Evolutionary conservation across 2,329 filamentous ascomycete genomes (phyloP).

Genomic region (Talaromyces sp.): DNA sequence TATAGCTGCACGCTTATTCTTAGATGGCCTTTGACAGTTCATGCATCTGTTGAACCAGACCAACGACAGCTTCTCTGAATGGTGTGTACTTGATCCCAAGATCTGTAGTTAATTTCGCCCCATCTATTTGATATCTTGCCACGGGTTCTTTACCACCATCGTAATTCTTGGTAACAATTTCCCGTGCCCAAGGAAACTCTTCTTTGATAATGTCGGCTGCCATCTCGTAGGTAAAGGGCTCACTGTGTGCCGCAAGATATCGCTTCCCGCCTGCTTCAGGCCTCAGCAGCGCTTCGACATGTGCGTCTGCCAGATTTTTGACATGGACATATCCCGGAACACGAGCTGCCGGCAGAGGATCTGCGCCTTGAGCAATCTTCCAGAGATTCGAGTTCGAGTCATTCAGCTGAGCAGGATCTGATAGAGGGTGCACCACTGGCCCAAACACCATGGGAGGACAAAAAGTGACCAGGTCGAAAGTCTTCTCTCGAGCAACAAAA

Average conservation of each 20-base stretch:
- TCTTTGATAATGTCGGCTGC: conserved; percentile 41
- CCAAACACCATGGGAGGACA: conserved; percentile 46
- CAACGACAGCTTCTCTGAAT: background rate
- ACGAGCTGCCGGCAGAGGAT: conserved; percentile 31
- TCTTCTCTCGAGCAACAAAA: conserved; percentile 30
- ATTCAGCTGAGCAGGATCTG: conserved; percentile 32
- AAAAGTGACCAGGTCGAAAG: conserved; percentile 42
- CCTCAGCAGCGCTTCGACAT: conserved; percentile 39
- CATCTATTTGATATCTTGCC: background rate
- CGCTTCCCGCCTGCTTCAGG: conserved; percentile 28
- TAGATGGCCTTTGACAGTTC: background rate
- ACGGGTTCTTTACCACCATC: background rate
- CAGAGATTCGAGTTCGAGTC: conserved; percentile 41
- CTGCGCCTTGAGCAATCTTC: conserved; percentile 33
- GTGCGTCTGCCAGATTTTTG: conserved; percentile 42
- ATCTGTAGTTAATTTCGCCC: conserved; percentile 3
- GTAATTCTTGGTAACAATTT: conserved; percentile 28
- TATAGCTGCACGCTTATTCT: too few species aligned
- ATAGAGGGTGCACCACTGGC: conserved; percentile 38
- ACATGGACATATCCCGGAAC: conserved; percentile 40
- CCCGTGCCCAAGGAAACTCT: conserved; percentile 28
- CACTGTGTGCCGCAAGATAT: conserved; percentile 37
- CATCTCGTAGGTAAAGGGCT: conserved; percentile 44
- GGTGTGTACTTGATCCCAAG: background rate
- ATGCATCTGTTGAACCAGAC: background rate